Base-by-base conservation (phyloP, 139 green algal species). In the Picochlorum sp. region DNA sequence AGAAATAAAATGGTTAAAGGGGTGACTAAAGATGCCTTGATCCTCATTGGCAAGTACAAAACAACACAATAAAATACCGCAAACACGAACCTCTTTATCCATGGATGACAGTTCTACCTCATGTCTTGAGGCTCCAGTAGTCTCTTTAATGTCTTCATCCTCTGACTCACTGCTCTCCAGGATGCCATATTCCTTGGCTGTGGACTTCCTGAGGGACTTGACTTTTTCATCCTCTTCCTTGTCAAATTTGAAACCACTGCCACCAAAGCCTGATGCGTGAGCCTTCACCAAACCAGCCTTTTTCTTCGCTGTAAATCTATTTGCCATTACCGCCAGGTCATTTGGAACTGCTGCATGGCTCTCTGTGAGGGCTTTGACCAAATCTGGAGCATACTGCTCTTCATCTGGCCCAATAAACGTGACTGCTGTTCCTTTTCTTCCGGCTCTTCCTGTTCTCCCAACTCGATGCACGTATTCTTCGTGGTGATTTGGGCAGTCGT, bases 401-500 rank as follows among this genome's bases (percentile, higher is more conserved):
- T 97, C 89, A 8, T 95, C 82, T 1, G 73, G 68, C 0, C 29
- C 57, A 30, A 98, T 95, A 73, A 98, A 98, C 7, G 91, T 98
- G 69, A 97, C 86, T 33, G 91, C 86, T 2, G 80, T 67, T 13
- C 58, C 58, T 58, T 65, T 65, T 31, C 33, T 64, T 31, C 76
- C 54, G 2, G 41, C 66, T 47, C 86, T 78, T 18, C 89, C 89
- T 28, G 89, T 94, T 50, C 88, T 76, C n/a, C 88, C 89, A 41
- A 95, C 88, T 16, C 84, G 40, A 72, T 98, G 91, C 53, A 99
- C 86, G 59, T 99, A 99, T 61, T 99, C 92, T 64, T 99, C 93
- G 57, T 94, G 86, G 74, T 99, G 93, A 64, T 97, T 97, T 55
- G 93, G 93, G 39, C 75, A 64, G 57, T 99, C 93, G 61, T 96